These are phyloP conservation scores for Amanita fuliginea DNA, from an alignment of 768 basidiomycete genomes.

Conservation along the genomic window DNA sequence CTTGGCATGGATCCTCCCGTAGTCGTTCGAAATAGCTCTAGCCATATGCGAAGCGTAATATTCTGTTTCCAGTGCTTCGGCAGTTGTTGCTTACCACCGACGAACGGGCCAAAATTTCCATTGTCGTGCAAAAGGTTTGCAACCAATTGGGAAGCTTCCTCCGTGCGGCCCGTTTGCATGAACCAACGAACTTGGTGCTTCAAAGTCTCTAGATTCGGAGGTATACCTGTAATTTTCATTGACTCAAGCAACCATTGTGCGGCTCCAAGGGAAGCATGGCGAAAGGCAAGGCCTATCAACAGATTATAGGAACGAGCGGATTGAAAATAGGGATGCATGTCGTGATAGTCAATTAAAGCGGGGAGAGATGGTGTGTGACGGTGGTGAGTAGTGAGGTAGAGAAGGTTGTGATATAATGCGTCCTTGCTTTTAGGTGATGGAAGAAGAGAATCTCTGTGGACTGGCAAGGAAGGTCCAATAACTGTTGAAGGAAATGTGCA, in stretches of 20 bases:
- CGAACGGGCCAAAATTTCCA: background rate
- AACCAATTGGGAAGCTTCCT: constrained; percentile 41
- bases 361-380: constrained; percentile 21
- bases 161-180: constrained; percentile 45
- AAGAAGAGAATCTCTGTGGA: constrained; percentile 5
- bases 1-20: constrained; percentile 18
- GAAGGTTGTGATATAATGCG: constrained; percentile 31
- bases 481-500: background rate
- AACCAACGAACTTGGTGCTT: constrained; percentile 47
- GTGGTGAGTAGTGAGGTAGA: constrained; percentile 23
- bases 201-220: constrained; percentile 40
- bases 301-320: constrained; percentile 36
- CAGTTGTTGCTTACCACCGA: background rate
- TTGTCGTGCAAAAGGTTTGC: constrained; percentile 13
- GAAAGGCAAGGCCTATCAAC: constrained; percentile 37
- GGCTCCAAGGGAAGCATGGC: constrained; percentile 34
- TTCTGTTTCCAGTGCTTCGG: constrained; percentile 6
- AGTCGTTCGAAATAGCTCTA: constrained; percentile 44
- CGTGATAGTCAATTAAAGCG: constrained; percentile 40
- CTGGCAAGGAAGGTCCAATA: background rate
- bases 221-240: constrained; percentile 34
- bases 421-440: constrained; percentile 19
- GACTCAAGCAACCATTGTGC: constrained; percentile 31
- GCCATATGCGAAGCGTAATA: constrained; percentile 42
- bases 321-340: constrained; percentile 21